A percentile compares a stretch with the other conserved stretches of the same genome.
phyloP scores from a whole-genome alignment of 2,329 filamentous ascomycete species.

The Botrytis sinoallii region DNA sequence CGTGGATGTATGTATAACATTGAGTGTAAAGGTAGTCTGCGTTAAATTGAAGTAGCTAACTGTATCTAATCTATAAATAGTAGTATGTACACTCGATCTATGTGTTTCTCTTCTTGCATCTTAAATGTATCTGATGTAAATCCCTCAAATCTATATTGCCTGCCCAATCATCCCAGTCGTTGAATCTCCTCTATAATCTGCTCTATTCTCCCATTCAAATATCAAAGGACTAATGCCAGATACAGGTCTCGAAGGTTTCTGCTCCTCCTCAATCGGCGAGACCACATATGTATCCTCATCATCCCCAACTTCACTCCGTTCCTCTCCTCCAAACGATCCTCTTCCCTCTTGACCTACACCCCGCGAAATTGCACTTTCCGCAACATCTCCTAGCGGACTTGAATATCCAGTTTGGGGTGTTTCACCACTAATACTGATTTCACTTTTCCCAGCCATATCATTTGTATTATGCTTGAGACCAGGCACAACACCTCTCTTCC shows the following conservation, averaged over 20 bases:
- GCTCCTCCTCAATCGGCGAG: not conserved
- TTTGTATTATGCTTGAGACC: not conserved
- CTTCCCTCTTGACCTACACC: not conserved
- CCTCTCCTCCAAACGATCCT: not conserved
- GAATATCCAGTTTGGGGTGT: not conserved
- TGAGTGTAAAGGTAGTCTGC: not conserved
- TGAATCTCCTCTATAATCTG: not conserved
- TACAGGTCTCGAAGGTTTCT: not conserved
- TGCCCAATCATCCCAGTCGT: not conserved
- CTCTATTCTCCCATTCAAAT: not conserved
- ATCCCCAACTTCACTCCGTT: not conserved
- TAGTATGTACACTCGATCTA: not conserved
- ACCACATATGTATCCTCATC: not conserved
- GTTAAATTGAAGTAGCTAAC: not conserved
- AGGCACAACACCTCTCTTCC: constrained; percentile 11
- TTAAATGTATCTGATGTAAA: not conserved
- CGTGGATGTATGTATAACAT: not conserved
- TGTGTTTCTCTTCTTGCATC: not conserved
- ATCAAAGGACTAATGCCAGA: not conserved
- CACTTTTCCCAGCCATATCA: not conserved
- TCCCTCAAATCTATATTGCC: not conserved
- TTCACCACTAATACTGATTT: not conserved
- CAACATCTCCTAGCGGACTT: not conserved
- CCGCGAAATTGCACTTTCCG: not conserved
- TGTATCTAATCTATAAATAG: not conserved